Evolutionary conservation across 495 filamentous ascomycete genomes (phyloP).

Genomic region (Penicillium canariense): DNA sequence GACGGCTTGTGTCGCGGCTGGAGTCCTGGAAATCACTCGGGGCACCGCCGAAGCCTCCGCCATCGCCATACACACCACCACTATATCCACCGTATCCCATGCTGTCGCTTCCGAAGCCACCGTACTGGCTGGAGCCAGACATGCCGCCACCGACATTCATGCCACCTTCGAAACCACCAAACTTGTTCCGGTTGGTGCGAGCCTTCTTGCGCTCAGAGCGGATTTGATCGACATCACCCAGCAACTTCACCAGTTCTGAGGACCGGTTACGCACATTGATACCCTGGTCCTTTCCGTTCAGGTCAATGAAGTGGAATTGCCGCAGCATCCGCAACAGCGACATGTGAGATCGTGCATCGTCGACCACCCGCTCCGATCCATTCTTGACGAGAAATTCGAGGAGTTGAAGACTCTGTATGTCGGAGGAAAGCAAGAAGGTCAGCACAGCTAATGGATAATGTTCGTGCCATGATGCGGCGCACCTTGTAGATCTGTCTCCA

Average conservation of each 20-base stretch:
- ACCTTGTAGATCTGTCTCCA: constrained; percentile 99
- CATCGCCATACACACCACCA: constrained; percentile 83
- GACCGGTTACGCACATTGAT: constrained; percentile 96
- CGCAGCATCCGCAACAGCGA: constrained; percentile 96
- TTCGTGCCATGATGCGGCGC: not conserved
- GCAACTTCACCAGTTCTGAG: constrained; percentile 89
- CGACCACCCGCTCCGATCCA: constrained; percentile 94
- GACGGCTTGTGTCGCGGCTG: constrained; percentile 34
- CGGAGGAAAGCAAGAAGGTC: not conserved
- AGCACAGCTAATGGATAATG: not conserved
- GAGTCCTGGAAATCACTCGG: constrained; percentile 61
- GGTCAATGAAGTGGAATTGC: constrained; percentile 96
- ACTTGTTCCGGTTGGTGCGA: constrained; percentile 83
- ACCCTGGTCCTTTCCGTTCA: constrained; percentile 96
- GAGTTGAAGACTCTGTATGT: constrained; percentile 74
- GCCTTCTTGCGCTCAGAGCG: constrained; percentile 94
- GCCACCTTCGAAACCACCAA: constrained; percentile 88
- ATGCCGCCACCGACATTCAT: constrained; percentile 55
- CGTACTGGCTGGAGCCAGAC: constrained; percentile 65
- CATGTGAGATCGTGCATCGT: constrained; percentile 93
- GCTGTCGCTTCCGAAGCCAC: constrained; percentile 83
- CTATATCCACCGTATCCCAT: constrained; percentile 78
- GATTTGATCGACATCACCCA: constrained; percentile 91
- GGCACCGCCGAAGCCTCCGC: constrained; percentile 27
- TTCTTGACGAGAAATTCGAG: constrained; percentile 98